Percentiles rank a stretch among this genome's conserved stretches.
Evolutionary conservation across 768 basidiomycete genomes (phyloP).

Genomic region (Xerocomellus dryophilus): DNA sequence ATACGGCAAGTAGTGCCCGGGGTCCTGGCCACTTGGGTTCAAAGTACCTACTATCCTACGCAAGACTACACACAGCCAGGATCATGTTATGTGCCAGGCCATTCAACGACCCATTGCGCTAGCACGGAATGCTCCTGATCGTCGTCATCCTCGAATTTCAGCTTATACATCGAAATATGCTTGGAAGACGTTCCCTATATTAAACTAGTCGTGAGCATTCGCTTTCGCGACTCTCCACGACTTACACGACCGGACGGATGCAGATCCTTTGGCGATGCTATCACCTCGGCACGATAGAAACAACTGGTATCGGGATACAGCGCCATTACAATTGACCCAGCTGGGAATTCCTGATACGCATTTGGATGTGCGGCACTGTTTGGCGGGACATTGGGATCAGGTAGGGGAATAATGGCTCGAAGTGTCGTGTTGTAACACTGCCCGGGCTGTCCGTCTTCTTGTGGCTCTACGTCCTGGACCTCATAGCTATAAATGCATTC

Average conservation of each 20-base stretch:
- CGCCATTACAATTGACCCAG: conserved; percentile 76
- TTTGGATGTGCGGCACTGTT: conserved; percentile 62
- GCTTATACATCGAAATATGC: conserved; percentile 60
- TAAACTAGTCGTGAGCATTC: conserved; percentile 8
- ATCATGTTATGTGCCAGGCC: conserved; percentile 45
- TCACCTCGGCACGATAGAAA: conserved; percentile 85
- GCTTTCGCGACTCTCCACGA: conserved; percentile 2
- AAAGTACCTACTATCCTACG: not conserved
- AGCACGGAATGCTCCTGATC: conserved; percentile 74
- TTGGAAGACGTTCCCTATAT: conserved; percentile 40
- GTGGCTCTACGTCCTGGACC: conserved; percentile 81
- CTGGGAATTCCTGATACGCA: conserved; percentile 68
- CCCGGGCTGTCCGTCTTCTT: conserved; percentile 76
- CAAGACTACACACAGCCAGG: not conserved
- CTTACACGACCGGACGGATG: conserved; percentile 39
- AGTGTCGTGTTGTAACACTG: conserved; percentile 67
- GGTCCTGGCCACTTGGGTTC: conserved; percentile 9
- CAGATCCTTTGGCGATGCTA: conserved; percentile 57
- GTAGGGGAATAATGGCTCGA: conserved; percentile 73
- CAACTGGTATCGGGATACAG: conserved; percentile 91
- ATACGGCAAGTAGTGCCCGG: conserved; percentile 7
- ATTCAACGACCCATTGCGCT: conserved; percentile 82
- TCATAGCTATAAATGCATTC: conserved; percentile 55
- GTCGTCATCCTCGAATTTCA: conserved; percentile 88
- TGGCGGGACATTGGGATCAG: conserved; percentile 60